These are phyloP conservation scores for Brassica balearica DNA, from an alignment of 441 rosid genomes.

Conservation along the genomic window DNA sequence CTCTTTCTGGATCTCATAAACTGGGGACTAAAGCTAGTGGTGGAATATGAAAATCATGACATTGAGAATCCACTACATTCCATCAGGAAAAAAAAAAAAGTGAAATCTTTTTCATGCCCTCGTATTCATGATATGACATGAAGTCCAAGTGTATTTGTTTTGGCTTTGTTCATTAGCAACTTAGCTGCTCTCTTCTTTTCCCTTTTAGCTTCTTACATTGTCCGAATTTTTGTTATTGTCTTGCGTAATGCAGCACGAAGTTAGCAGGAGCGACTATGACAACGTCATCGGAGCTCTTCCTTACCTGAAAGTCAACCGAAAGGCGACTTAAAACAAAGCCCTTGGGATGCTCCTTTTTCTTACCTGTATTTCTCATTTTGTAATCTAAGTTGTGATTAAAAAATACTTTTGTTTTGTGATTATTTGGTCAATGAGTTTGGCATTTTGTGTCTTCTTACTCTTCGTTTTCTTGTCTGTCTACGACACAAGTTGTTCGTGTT, in stretches of 20 bases:
- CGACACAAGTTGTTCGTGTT: too few species aligned
- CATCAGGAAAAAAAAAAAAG: too few species aligned
- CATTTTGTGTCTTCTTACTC: not conserved
- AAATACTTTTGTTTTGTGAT: slow-evolving; percentile 25
- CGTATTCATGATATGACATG: too few species aligned
- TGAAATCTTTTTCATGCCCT: too few species aligned
- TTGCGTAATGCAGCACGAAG: slow-evolving; percentile 57
- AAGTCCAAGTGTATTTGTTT: not conserved
- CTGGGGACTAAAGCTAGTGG: too few species aligned
- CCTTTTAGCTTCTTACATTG: not conserved
- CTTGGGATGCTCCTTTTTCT: slow-evolving; percentile 8
- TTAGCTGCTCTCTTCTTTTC: not conserved
- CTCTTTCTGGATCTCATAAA: too few species aligned
- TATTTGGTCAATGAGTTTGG: slow-evolving; percentile 33
- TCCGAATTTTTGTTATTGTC: slow-evolving; percentile 6
- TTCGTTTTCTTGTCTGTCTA: not conserved
- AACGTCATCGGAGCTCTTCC: slow-evolving; percentile 87
- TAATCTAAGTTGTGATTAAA: slow-evolving; percentile 23
- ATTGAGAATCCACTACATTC: too few species aligned
- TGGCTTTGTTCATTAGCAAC: slow-evolving; percentile 5
- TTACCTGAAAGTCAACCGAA: slow-evolving; percentile 84
- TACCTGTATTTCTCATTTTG: slow-evolving; percentile 21
- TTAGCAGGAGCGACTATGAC: slow-evolving; percentile 85
- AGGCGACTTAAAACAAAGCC: slow-evolving; percentile 54
- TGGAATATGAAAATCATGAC: too few species aligned